Evolutionary conservation across 2,329 filamentous ascomycete species (phyloP).

Genomic region (Mycogone perniciosa): DNA sequence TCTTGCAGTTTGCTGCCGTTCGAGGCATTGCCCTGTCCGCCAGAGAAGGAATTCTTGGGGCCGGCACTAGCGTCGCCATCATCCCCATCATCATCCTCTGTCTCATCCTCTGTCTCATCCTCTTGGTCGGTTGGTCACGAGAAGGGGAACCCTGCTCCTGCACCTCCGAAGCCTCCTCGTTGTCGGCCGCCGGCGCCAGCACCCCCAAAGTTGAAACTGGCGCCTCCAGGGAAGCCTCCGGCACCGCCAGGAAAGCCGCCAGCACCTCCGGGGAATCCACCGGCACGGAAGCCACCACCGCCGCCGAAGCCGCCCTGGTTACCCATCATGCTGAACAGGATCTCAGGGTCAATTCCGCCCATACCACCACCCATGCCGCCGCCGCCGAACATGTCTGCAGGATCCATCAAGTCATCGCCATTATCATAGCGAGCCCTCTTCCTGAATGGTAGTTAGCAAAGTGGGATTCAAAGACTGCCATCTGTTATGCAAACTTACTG

Average conservation of each 20-base stretch:
- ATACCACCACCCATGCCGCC: conserved; percentile 60
- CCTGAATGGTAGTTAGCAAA: conserved; percentile 41
- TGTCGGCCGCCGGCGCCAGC: conserved; percentile 27
- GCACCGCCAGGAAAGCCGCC: conserved; percentile 44
- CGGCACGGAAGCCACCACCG: conserved; percentile 45
- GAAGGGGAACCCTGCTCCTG: conserved; percentile 35
- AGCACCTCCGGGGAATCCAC: conserved; percentile 45
- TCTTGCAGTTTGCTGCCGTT: conserved; percentile 23
- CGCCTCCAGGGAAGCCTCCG: conserved; percentile 41
- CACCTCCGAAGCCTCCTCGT: conserved; percentile 31
- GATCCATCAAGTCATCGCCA: conserved; percentile 85
- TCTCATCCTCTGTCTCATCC: conserved; percentile 21
- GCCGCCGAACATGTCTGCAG: conserved; percentile 74
- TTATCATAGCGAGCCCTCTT: conserved; percentile 89
- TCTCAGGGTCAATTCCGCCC: conserved; percentile 67
- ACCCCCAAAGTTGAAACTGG: conserved; percentile 51
- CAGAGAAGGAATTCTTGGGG: conserved; percentile 1
- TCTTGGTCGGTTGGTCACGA: conserved; percentile 43
- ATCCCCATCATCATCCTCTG: conserved; percentile 29
- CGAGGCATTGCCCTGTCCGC: conserved; percentile 9
- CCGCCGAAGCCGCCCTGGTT: conserved; percentile 52
- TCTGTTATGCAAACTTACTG: conserved; percentile 54
- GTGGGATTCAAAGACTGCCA: background rate
- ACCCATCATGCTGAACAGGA: conserved; percentile 81
- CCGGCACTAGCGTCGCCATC: conserved; percentile 14